Conservation (phyloP, 2,329 filamentous ascomycete genomes). For the Ceratocystis eucalypticola region DNA sequence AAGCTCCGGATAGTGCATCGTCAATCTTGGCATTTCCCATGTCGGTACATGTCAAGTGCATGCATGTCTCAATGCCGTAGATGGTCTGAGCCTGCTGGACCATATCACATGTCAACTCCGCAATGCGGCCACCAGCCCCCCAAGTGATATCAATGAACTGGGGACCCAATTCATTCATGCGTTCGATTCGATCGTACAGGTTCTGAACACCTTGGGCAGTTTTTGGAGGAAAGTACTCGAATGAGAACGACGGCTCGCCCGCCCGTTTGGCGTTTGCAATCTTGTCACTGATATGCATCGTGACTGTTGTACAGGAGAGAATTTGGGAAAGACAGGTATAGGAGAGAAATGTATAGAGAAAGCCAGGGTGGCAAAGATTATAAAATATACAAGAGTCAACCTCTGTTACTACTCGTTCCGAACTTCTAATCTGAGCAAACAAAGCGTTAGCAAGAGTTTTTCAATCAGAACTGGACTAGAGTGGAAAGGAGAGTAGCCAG, state of each 20-base stretch:
- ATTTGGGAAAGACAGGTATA: background rate
- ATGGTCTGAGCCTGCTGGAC: conserved; percentile 89
- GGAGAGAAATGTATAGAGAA: background rate
- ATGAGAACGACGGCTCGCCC: conserved; percentile 82
- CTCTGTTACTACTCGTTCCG: background rate
- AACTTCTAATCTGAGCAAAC: background rate
- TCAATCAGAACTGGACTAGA: background rate
- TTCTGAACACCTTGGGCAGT: conserved; percentile 97
- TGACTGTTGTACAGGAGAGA: conserved; percentile 24
- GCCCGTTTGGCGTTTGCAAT: conserved; percentile 67
- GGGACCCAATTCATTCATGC: conserved; percentile 88
- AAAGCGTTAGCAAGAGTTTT: background rate
- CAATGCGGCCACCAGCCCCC: conserved; percentile 86
- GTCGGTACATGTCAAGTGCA: conserved; percentile 97
- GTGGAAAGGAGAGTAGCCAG: background rate
- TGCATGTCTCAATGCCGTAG: conserved; percentile 93
- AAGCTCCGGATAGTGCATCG: conserved; percentile 71
- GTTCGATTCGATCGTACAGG: conserved; percentile 97
- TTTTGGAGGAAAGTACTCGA: conserved; percentile 98
- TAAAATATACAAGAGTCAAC: conserved; percentile 6
- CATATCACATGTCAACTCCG: conserved; percentile 93
- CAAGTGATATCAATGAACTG: conserved; percentile 98
- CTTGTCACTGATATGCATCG: conserved; percentile 93
- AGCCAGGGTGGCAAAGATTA: background rate
- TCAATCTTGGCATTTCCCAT: conserved; percentile 92